A percentile compares a stretch with the other conserved stretches of the same genome.
These are phyloP conservation scores for Arthrobotrys entomopaga DNA, from an alignment of 2,329 filamentous ascomycete species.

Conservation along the genomic window DNA sequence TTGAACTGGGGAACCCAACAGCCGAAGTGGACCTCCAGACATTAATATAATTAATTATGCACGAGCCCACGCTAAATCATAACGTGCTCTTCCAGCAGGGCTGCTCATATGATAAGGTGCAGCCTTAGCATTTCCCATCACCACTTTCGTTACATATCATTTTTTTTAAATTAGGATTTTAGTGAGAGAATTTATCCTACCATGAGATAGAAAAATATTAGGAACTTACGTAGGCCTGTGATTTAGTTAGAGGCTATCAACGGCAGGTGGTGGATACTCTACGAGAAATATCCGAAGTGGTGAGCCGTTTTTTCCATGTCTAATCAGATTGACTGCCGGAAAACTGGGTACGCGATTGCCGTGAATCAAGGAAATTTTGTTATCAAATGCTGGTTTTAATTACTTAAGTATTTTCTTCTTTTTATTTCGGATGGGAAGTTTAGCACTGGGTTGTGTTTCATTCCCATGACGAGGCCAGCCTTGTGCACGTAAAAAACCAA, in stretches of 20 bases:
- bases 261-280: too few species aligned
- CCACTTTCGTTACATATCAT: conserved; percentile 7
- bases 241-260: too few species aligned
- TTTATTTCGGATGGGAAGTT: too few species aligned
- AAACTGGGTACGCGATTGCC: not conserved
- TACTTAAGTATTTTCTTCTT: too few species aligned
- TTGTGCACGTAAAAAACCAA: conserved; percentile 1
- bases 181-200: not conserved
- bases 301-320: too few species aligned
- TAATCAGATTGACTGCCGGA: not conserved
- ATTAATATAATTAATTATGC: too few species aligned
- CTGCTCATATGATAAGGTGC: conserved; percentile 53
- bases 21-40: conserved; percentile 33
- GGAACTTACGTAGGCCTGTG: not conserved
- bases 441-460: too few species aligned
- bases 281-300: too few species aligned
- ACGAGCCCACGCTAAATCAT: conserved; percentile 40
- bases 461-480: too few species aligned
- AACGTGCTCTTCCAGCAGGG: conserved; percentile 32
- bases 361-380: too few species aligned
- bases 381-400: too few species aligned
- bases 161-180: not conserved
- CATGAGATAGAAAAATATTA: not conserved
- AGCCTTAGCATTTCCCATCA: conserved; percentile 18
- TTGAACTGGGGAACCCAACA: conserved; percentile 17